Percentiles rank a stretch among this genome's conserved stretches.
Evolutionary conservation across 2,329 filamentous ascomycete genomes (phyloP).

Genomic region (Colletotrichum australisinense): DNA sequence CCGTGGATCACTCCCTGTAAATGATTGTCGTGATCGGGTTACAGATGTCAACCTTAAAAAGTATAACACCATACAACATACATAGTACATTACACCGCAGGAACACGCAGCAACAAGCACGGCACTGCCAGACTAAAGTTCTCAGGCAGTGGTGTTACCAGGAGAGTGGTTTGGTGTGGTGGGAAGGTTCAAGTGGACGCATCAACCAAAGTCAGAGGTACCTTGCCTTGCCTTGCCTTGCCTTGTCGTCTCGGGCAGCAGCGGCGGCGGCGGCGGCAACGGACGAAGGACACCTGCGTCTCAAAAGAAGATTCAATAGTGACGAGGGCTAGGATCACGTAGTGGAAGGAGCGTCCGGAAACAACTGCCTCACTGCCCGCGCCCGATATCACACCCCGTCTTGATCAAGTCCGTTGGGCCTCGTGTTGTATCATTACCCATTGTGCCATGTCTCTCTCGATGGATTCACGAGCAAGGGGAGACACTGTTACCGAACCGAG

Average conservation of each 20-base stretch:
- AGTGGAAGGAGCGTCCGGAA: neutral
- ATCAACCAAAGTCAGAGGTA: neutral
- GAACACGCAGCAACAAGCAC: too few species aligned
- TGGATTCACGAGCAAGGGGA: neutral
- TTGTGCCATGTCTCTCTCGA: neutral
- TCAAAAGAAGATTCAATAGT: neutral
- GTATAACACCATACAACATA: neutral
- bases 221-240: neutral
- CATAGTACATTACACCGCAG: too few species aligned
- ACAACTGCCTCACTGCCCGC: neutral
- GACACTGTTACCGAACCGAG: neutral
- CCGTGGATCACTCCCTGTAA: neutral
- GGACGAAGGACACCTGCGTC: neutral
- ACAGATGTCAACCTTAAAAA: conserved; percentile 26
- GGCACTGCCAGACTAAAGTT: neutral
- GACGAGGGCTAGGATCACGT: neutral
- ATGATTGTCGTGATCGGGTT: conserved; percentile 30
- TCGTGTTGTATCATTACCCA: neutral
- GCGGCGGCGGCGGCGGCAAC: neutral
- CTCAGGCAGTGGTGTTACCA: neutral
- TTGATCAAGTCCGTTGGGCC: neutral
- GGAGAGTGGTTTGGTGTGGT: conserved; percentile 19
- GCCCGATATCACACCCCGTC: neutral
- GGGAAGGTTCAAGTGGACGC: conserved; percentile 9
- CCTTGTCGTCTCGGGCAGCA: neutral